Evolutionary conservation across 1,284 basidiomycete genomes (phyloP).

Genomic region (Cyathus pygmaeus): DNA sequence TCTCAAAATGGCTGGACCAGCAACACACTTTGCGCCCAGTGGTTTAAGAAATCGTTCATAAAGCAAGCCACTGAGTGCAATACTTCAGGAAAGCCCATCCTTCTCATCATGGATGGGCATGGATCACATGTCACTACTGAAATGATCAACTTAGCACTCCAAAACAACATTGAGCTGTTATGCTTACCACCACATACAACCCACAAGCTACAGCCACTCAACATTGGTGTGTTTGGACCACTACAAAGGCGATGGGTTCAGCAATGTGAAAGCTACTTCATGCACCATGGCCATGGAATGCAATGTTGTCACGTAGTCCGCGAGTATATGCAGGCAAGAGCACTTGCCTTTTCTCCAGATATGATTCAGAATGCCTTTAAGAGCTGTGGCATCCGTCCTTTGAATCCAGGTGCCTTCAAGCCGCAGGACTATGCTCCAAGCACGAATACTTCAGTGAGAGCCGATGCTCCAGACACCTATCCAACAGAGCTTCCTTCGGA

Average conservation of each 20-base stretch:
- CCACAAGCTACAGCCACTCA: conserved; percentile 49
- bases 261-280: conserved; percentile 17
- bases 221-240: conserved; percentile 49
- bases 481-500: neutral
- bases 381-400: conserved; percentile 32
- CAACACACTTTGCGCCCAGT: conserved; percentile 40
- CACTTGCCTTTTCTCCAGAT: conserved; percentile 21
- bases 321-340: conserved; percentile 31
- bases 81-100: conserved; percentile 4
- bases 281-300: conserved; percentile 18
- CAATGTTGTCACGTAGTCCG: conserved; percentile 25
- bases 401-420: conserved; percentile 25
- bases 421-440: neutral
- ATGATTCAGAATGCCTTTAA: conserved; percentile 33
- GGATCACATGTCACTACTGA: conserved; percentile 41
- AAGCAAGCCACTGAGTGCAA: conserved; percentile 33
- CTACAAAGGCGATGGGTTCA: conserved; percentile 27
- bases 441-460: neutral
- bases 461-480: neutral
- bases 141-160: conserved; percentile 28
- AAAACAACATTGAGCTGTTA: conserved; percentile 41
- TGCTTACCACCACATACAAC: conserved; percentile 52
- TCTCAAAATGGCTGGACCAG: conserved; percentile 54
- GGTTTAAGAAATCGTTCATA: conserved; percentile 46
- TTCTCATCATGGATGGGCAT: conserved; percentile 37